A percentile compares a stretch with the other conserved stretches of the same genome.
Conservation (phyloP, 805 yeast genomes). For the Zygotorulaspora florentina region DNA sequence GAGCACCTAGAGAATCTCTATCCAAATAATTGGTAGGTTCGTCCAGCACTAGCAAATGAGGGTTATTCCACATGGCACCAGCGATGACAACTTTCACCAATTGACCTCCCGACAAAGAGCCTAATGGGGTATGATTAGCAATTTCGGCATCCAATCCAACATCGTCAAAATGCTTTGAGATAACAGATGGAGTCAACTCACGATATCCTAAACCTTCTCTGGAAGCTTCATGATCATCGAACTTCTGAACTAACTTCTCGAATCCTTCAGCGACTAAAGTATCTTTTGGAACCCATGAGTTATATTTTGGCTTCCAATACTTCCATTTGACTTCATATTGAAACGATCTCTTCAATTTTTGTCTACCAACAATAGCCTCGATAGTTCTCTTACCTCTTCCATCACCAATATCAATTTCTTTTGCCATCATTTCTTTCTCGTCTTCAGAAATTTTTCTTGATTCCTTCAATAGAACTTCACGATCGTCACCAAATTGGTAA, state of each 20-base stretch:
- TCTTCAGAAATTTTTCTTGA: conserved; percentile 80
- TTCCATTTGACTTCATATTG: conserved; percentile 97
- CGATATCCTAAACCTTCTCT: conserved; percentile 99
- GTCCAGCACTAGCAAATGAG: conserved; percentile 91
- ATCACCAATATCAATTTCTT: conserved; percentile 74
- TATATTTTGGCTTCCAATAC: conserved; percentile 85
- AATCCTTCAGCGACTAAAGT: conserved; percentile 77
- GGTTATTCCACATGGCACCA: conserved; percentile 99
- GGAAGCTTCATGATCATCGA: conserved; percentile 98
- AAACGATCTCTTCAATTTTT: conserved; percentile 91
- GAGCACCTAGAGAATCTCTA: conserved; percentile 95
- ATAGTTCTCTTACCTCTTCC: conserved; percentile 84
- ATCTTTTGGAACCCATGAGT: conserved; percentile 90
- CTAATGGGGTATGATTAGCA: conserved; percentile 97
- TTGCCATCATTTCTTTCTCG: conserved; percentile 66
- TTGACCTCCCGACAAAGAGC: conserved; percentile 96
- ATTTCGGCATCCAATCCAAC: conserved; percentile 97
- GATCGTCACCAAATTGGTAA: conserved; percentile 95
- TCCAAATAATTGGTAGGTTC: conserved; percentile 98
- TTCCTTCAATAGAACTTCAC: conserved; percentile 92
- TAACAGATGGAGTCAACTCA: conserved; percentile 85
- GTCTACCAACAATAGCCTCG: conserved; percentile 96
- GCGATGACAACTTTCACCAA: conserved; percentile 97
- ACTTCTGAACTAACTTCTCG: conserved; percentile 86
- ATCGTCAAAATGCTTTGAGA: conserved; percentile 93